These are phyloP conservation scores for Carpinus fangiana DNA, from an alignment of 306 rosid genomes.

Conservation along the genomic window DNA sequence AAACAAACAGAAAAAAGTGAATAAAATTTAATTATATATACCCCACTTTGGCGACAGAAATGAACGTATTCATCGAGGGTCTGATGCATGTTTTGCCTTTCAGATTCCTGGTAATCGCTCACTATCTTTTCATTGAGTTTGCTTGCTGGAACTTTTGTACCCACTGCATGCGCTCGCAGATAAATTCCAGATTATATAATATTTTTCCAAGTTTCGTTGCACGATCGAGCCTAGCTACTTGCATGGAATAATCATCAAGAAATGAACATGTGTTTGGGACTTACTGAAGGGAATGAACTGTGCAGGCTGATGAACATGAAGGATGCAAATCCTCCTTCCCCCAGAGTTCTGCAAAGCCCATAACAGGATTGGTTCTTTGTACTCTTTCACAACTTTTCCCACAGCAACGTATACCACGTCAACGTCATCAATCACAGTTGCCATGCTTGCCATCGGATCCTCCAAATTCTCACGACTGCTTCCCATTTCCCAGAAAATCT, in stretches of 20 bases:
- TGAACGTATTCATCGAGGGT: constrained; percentile 52
- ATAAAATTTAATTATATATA: not conserved
- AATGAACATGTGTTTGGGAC: constrained; percentile 18
- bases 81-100: constrained; percentile 59
- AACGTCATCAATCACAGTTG: constrained; percentile 25
- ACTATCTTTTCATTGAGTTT: constrained; percentile 50
- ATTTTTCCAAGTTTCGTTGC: too few species aligned
- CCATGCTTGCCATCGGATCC: constrained; percentile 31
- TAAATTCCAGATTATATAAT: not conserved
- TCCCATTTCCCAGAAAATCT: constrained; percentile 30
- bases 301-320: constrained; percentile 70
- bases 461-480: constrained; percentile 40
- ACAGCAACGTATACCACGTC: constrained; percentile 70
- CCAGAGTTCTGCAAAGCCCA: constrained; percentile 78
- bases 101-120: constrained; percentile 53
- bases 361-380: constrained; percentile 48
- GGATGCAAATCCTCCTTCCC: constrained; percentile 66
- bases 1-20: too few species aligned
- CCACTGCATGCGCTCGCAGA: constrained; percentile 48
- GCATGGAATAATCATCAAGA: too few species aligned
- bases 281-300: constrained; percentile 71
- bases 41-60: constrained; percentile 35
- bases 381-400: constrained; percentile 55
- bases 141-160: constrained; percentile 56
- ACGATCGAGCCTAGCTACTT: too few species aligned